Evolutionary conservation across 202 grass and related monocot genomes (phyloP), one percentile per base, ranked within the genome.

Genomic region (Schoenoplectus tabernaemontani): DNA sequence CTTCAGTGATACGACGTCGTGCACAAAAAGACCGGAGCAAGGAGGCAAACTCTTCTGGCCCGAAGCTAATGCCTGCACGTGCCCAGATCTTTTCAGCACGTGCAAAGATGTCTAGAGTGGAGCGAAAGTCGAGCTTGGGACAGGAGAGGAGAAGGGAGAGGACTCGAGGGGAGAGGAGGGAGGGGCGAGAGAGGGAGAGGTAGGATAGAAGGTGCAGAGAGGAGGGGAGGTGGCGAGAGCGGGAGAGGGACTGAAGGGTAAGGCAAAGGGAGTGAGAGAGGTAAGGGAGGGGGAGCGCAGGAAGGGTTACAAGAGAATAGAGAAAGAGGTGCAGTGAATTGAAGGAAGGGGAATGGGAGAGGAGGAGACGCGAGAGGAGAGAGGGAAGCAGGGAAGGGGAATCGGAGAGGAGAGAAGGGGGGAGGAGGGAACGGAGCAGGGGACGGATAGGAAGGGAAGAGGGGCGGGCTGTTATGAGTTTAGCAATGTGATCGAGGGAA

Each of bases 11-110:
- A 62, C 82, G 84, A 54, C 88, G 86, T 3, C 82, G 86, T 41
- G 84, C 28, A 77, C 88, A 96, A 86, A 92, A 96, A 43, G 85
- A 80, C 28, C 93, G 85, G 64, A 96, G 85, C 72, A 96, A 85
- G 46, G 85, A 87, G 58, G 90, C 87, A 66, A 96, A 88, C 86
- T 96, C 90, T 63, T 84, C 78, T 48, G 83, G 84, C 23, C 88
- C 90, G 56, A 91, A 96, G 1, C 57, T 60, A 4, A 89, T 67
- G 20, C 93, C 88, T 1, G 84, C 88, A 64, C 58, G 79, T 34
- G 73, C 90, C 93, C 93, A 96, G 34, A 86, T 79, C 26, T 69
- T 51, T 20, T 89, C 84, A 20, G 86, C 84, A 9, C 81, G 84
- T 43, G 84, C 90, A 83, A 92, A 93, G 86, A 87, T 82, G 80